A percentile compares a stretch with the other conserved stretches of the same genome.
Evolutionary conservation across 2,329 filamentous ascomycete species (phyloP).

Genomic region (Fusarium napiforme): DNA sequence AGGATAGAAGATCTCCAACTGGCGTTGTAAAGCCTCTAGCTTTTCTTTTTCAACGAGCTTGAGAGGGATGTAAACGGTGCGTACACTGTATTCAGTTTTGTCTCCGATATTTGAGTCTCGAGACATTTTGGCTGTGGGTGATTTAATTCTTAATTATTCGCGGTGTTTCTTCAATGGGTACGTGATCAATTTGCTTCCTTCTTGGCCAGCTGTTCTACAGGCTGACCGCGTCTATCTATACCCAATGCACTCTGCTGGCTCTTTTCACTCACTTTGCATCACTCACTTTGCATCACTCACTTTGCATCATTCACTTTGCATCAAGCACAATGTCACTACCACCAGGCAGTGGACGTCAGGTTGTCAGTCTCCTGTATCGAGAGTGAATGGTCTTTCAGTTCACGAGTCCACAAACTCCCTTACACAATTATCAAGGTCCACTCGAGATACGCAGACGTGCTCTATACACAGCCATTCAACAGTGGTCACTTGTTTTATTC

Average conservation of each 20-base stretch:
- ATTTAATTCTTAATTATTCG: not conserved
- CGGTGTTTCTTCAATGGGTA: not conserved
- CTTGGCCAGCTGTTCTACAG: accelerated
- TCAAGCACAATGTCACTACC: not conserved
- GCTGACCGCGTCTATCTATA: too few species aligned
- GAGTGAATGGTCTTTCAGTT: not conserved
- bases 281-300: not conserved
- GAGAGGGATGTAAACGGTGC: not conserved
- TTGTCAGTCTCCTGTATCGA: not conserved
- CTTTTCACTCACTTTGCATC: too few species aligned
- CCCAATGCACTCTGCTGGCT: too few species aligned
- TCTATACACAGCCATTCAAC: not conserved
- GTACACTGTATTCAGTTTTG: not conserved
- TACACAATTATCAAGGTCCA: accelerated
- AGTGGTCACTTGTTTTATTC: not conserved
- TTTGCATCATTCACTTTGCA: not conserved
- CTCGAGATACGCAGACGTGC: accelerated
- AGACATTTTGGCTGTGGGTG: not conserved
- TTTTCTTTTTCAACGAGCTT: not conserved
- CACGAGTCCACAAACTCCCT: too few species aligned
- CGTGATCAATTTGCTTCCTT: not conserved
- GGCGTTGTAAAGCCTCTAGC: not conserved
- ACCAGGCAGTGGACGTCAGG: too few species aligned
- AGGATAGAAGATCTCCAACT: not conserved
- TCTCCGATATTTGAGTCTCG: not conserved